These are phyloP conservation scores for Phaffia rhodozyma DNA, from an alignment of 1,284 basidiomycete genomes.

Conservation along the genomic window DNA sequence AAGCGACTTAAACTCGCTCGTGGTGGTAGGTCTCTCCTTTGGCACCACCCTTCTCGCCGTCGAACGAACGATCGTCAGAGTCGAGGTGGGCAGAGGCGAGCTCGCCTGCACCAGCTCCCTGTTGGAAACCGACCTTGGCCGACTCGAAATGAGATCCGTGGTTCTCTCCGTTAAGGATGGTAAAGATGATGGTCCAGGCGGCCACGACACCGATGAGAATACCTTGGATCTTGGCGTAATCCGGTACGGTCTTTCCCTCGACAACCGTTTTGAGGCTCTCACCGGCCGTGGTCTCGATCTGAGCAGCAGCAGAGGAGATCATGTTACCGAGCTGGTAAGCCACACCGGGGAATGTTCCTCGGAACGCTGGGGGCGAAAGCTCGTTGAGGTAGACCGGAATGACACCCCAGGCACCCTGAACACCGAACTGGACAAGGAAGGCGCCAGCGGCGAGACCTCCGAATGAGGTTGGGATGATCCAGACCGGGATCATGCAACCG, in stretches of 20 bases:
- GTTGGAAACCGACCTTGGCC: constrained; percentile 62
- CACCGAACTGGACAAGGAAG: constrained; percentile 74
- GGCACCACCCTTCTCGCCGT: too few relatives aligned
- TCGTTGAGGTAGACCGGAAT: constrained; percentile 51
- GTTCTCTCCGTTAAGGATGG: constrained; percentile 36
- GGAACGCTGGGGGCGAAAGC: constrained; percentile 81
- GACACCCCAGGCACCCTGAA: constrained; percentile 48
- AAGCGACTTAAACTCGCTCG: too few relatives aligned
- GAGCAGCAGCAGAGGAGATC: constrained; percentile 54
- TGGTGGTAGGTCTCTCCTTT: too few relatives aligned
- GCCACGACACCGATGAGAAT: constrained; percentile 60
- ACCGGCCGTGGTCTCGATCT: constrained; percentile 72
- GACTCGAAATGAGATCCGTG: constrained; percentile 74
- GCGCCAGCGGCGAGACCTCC: constrained; percentile 25
- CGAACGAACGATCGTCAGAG: too few relatives aligned
- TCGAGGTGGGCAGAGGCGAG: neutral
- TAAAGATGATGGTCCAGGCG: constrained; percentile 28
- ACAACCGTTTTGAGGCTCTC: constrained; percentile 27
- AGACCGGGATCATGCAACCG: constrained; percentile 37
- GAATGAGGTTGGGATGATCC: constrained; percentile 55
- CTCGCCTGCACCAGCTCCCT: constrained; percentile 50
- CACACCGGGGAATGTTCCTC: constrained; percentile 83
- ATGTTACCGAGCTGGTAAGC: constrained; percentile 64
- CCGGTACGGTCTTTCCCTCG: constrained; percentile 42
- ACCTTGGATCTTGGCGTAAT: constrained; percentile 54